Evolutionary conservation across 306 rosid genomes (phyloP).

Genomic region (Prosopis cineraria): DNA sequence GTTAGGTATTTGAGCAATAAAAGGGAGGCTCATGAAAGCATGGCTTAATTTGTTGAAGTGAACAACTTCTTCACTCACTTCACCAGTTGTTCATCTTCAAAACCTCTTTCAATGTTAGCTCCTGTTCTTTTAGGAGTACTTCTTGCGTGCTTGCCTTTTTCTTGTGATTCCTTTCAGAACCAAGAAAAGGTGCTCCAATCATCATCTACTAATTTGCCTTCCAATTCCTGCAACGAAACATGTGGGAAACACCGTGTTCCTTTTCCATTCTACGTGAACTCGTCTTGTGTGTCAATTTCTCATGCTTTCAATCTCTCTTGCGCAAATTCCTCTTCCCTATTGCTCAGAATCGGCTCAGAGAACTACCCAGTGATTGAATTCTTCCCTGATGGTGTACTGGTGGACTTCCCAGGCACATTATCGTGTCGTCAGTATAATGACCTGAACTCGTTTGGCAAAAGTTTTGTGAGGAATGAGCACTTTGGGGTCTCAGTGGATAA

Average conservation of each 20-base stretch:
- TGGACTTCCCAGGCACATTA: slow-evolving; percentile 67
- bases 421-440: slow-evolving; percentile 84
- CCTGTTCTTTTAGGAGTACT: slow-evolving; percentile 31
- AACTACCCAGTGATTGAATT: slow-evolving; percentile 66
- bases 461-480: slow-evolving; percentile 42
- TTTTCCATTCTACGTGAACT: slow-evolving; percentile 77
- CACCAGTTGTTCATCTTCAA: slow-evolving; percentile 26
- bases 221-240: slow-evolving; percentile 53
- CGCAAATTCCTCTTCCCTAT: slow-evolving; percentile 63
- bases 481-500: slow-evolving; percentile 78
- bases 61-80: not conserved
- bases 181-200: slow-evolving; percentile 33
- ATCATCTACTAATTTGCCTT: slow-evolving; percentile 16
- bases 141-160: slow-evolving; percentile 41
- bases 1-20: not conserved
- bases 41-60: slow-evolving; percentile 18
- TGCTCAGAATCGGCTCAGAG: slow-evolving; percentile 54
- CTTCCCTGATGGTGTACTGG: slow-evolving; percentile 70
- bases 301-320: slow-evolving; percentile 68
- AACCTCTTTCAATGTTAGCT: slow-evolving; percentile 44
- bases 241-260: slow-evolving; percentile 77
- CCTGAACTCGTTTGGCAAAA: slow-evolving; percentile 59
- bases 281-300: slow-evolving; percentile 58
- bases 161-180: slow-evolving; percentile 40
- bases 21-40: slow-evolving; percentile 26